Evolutionary conservation across 1,139 yeast genomes (phyloP).

Genomic region (Pichia sp.): DNA sequence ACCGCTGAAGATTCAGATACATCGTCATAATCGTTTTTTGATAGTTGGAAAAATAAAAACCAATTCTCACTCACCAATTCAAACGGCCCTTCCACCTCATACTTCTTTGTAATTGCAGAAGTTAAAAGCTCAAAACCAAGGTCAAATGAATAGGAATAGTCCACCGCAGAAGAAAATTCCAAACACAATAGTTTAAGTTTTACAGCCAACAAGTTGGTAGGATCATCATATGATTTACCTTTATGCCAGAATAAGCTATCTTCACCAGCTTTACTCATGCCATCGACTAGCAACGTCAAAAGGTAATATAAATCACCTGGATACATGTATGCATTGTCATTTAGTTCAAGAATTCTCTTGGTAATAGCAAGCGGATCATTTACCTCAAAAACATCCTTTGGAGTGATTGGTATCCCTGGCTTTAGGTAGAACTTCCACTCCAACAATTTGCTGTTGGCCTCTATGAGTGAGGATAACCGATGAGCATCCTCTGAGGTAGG

Average conservation of each 20-base stretch:
- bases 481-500: constrained; percentile 35
- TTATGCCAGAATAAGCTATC: constrained; percentile 17
- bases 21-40: constrained; percentile 32
- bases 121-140: constrained; percentile 33
- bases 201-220: constrained; percentile 19
- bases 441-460: constrained; percentile 34
- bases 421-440: constrained; percentile 36
- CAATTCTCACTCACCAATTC: constrained; percentile 41
- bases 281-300: constrained; percentile 38
- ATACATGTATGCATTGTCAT: constrained; percentile 51
- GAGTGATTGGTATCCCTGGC: constrained; percentile 37
- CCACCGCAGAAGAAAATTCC: constrained; percentile 53
- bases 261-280: constrained; percentile 26
- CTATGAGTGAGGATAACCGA: constrained; percentile 36
- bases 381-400: constrained; percentile 35
- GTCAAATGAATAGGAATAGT: constrained; percentile 50
- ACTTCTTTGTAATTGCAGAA: constrained; percentile 15
- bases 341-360: constrained; percentile 49
- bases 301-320: constrained; percentile 42
- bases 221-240: constrained; percentile 23
- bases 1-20: constrained; percentile 20
- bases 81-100: constrained; percentile 14
- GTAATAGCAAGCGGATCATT: constrained; percentile 34
- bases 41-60: constrained; percentile 62
- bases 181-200: constrained; percentile 49